These are phyloP conservation scores for Primulina huaijiensis DNA, from an alignment of 257 asterid genomes.

Conservation along the genomic window DNA sequence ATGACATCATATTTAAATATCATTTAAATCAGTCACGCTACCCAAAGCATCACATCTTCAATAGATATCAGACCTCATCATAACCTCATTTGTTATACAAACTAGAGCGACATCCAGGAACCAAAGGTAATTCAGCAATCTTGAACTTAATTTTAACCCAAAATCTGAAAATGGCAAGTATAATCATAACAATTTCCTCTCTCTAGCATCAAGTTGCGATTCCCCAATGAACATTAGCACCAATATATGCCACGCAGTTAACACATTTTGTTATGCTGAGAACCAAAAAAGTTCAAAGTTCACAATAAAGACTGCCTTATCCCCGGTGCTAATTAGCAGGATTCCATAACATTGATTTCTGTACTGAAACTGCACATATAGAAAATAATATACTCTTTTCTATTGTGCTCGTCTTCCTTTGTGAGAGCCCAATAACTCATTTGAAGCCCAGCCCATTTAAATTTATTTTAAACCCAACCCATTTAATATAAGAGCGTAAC, in stretches of 20 bases:
- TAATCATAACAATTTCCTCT: background rate
- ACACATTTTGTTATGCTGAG: background rate
- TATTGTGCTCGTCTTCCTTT: no score
- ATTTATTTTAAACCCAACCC: no score
- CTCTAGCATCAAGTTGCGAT: background rate
- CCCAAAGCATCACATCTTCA: background rate
- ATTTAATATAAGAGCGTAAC: no score
- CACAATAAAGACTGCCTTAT: background rate
- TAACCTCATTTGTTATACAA: background rate
- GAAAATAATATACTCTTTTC: no score
- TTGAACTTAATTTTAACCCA: background rate
- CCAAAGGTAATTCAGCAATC: background rate
- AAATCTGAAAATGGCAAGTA: background rate
- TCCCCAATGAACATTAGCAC: background rate
- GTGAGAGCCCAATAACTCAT: no score
- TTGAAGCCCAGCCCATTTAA: no score
- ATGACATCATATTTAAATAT: background rate
- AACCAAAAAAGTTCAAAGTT: background rate
- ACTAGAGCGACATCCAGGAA: background rate
- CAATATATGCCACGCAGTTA: background rate
- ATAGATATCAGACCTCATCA: background rate
- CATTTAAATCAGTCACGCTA: background rate
- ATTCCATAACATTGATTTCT: background rate
- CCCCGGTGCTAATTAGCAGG: background rate
- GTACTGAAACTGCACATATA: no score